Conservation (phyloP, 2,329 filamentous ascomycete species). For the Colletotrichum neosansevieriae region DNA sequence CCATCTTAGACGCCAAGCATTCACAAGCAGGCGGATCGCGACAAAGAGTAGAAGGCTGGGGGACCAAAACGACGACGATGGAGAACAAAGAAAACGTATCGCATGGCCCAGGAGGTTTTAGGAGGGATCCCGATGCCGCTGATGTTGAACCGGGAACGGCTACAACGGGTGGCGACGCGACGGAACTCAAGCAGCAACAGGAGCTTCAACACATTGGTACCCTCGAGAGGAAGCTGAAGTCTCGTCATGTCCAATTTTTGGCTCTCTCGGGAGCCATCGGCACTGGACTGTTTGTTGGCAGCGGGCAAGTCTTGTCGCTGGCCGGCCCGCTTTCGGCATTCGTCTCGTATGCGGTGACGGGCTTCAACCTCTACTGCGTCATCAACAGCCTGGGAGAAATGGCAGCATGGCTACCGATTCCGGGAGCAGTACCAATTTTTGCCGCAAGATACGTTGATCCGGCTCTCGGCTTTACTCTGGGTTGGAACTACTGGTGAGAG, state of each 20-base stretch:
- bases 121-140: not conserved
- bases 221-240: conserved; percentile 54
- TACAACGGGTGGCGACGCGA: not conserved
- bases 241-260: conserved; percentile 57
- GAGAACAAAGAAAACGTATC: not conserved
- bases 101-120: not conserved
- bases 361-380: conserved; percentile 61
- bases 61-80: not conserved
- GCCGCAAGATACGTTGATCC: conserved; percentile 62
- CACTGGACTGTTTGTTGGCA: conserved; percentile 59
- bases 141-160: conserved; percentile 10
- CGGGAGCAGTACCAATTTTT: conserved; percentile 64
- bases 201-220: conserved; percentile 50
- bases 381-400: conserved; percentile 67
- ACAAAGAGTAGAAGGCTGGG: not conserved
- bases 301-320: conserved; percentile 56
- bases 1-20: not conserved
- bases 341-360: conserved; percentile 57
- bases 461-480: conserved; percentile 60
- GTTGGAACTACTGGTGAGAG: conserved; percentile 62
- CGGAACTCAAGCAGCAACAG: conserved; percentile 28
- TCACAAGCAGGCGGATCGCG: not conserved
- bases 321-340: conserved; percentile 57
- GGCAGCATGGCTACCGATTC: conserved; percentile 71
- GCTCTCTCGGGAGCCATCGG: conserved; percentile 57